Base-by-base conservation (phyloP, 1,284 basidiomycete species). In the Naganishia albida region DNA sequence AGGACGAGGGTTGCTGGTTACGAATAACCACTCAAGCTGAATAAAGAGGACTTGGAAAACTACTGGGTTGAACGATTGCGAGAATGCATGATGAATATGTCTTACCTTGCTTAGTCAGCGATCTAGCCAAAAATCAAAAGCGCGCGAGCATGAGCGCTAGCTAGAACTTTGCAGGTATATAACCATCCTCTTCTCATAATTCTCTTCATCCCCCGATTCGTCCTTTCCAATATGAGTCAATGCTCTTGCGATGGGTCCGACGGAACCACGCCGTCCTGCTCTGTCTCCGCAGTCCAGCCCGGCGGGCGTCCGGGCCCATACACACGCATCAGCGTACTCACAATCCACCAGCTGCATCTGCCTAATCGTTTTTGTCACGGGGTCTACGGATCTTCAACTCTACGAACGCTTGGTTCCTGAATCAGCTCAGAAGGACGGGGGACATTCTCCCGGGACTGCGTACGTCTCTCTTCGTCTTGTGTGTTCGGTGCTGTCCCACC, bases 391-490 rank as follows among this genome's bases (percentile, higher is more conserved):
- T 40, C 43, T 30, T 34, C 34, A 48, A 49, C 57, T 60, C 57
- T n/a, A 60, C 57, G 57, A 60, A 60, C 57, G 57, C 57, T 60
- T 60, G 57, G 57, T 60, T 60, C 57, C 57, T 60, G 57, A 60
- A 60, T 49, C 57, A 60, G 57, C 57, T 60, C 26, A 60, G 57
- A 60, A 60, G 46, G 42, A 56, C n/a, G 1, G 54, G 46, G 57
- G 46, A 25, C 25, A 10, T 38, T 46, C 46, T 20, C 38, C 50
- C 25, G 20, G 7, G 20, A 28, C 57, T 50, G 25, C 38, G 25
- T 60, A 40, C 57, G 57, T 60, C 57, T 60, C 57, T 39, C 28
- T 50, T 50, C 46, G 57, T 50, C 57, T 34, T 34, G 26, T 30
- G n/a, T 50, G 57, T 26, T 40, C 20, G 57, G 13, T 42, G 16